These are phyloP conservation scores for Thelonectria olida DNA, from an alignment of 2,329 filamentous ascomycete species.

Conservation along the genomic window DNA sequence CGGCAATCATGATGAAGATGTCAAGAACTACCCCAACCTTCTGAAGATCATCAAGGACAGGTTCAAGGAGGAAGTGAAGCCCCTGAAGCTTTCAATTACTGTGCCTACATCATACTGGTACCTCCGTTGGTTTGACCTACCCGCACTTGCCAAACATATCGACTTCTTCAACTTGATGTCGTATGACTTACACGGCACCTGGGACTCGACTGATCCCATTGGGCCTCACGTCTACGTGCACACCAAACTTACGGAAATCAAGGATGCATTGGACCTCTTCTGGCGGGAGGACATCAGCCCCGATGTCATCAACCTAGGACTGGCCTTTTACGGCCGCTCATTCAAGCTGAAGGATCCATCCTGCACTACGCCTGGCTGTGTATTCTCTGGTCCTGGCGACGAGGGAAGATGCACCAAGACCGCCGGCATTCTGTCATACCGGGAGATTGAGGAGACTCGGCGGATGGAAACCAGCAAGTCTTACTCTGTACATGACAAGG, in stretches of 20 bases:
- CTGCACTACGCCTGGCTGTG: conserved; percentile 30
- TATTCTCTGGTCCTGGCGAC: not conserved
- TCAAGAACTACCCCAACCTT: too few relatives aligned
- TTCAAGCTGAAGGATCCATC: conserved; percentile 26
- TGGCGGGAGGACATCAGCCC: conserved; percentile 55
- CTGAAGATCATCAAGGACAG: too few relatives aligned
- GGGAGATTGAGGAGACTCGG: not conserved
- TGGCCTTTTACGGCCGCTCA: conserved; percentile 52
- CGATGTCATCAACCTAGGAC: conserved; percentile 52
- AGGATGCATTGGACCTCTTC: conserved; percentile 30
- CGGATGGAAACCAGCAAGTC: not conserved
- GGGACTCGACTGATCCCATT: not conserved
- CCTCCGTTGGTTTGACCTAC: conserved; percentile 37
- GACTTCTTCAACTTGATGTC: conserved; percentile 55
- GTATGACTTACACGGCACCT: conserved; percentile 53
- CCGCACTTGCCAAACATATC: conserved; percentile 27
- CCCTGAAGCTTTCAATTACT: conserved; percentile 21
- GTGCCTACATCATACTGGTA: conserved; percentile 44
- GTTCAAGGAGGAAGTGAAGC: too few relatives aligned
- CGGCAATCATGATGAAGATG: too few relatives aligned
- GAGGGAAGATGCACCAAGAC: not conserved
- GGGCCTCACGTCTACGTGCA: not conserved
- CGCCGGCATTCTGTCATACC: not conserved
- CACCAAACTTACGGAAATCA: not conserved
- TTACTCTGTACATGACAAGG: not conserved